Evolutionary conservation across 2,329 filamentous ascomycete species (phyloP).

Genomic region (Gaeumannomyces sp.): DNA sequence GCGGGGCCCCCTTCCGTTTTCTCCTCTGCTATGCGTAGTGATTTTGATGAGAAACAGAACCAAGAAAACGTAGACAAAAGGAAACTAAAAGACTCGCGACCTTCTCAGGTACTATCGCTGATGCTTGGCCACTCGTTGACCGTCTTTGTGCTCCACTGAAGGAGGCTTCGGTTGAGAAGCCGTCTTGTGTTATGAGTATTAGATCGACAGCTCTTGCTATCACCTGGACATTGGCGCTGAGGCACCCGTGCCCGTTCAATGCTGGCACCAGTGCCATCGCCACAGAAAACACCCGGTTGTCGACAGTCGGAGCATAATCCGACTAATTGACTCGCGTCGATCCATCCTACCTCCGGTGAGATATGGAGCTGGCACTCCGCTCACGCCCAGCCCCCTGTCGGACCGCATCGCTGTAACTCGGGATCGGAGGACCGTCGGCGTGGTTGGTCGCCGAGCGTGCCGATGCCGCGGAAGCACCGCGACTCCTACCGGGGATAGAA

Average conservation of each 20-base stretch:
- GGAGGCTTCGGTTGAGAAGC: not conserved
- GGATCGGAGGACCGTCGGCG: conserved; percentile 57
- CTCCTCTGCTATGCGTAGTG: not conserved
- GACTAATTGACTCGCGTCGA: not conserved
- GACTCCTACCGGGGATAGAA: conserved; percentile 38
- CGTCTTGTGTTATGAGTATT: not conserved
- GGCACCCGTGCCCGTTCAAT: not conserved
- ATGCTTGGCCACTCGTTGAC: not conserved
- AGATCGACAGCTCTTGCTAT: not conserved
- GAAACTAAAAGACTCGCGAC: not conserved
- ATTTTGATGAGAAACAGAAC: not conserved
- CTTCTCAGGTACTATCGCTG: not conserved
- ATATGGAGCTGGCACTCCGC: conserved; percentile 34
- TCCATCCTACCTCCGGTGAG: not conserved
- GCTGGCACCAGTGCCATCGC: not conserved
- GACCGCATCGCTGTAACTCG: conserved; percentile 75
- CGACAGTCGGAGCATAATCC: not conserved
- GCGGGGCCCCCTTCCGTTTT: not conserved
- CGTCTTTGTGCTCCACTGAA: not conserved
- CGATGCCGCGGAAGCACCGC: conserved; percentile 43
- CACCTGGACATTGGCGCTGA: not conserved
- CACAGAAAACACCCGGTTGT: not conserved
- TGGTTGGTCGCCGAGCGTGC: conserved; percentile 15
- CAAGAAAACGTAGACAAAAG: not conserved
- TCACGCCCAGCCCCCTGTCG: conserved; percentile 44